These are phyloP conservation scores for Leptosphaerulina australis DNA, from an alignment of 2,329 filamentous ascomycete genomes.

Conservation along the genomic window DNA sequence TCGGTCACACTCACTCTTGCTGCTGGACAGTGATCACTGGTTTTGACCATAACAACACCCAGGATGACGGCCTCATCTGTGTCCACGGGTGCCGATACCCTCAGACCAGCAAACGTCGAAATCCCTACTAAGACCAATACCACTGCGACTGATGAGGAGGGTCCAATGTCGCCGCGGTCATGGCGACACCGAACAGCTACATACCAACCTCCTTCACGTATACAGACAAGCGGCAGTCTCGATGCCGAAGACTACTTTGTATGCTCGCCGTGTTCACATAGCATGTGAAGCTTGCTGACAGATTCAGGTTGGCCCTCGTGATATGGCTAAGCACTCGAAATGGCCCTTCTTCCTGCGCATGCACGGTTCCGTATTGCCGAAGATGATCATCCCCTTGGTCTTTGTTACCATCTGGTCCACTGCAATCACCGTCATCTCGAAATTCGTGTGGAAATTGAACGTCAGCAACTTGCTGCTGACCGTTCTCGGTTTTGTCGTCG, in stretches of 20 bases:
- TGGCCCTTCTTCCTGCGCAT: conserved; percentile 76
- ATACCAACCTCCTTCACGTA: conserved; percentile 37
- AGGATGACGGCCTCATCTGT: conserved; percentile 36
- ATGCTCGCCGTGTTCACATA: conserved; percentile 34
- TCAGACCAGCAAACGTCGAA: conserved; percentile 40
- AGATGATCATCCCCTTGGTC: conserved; percentile 72
- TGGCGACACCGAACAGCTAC: conserved; percentile 38
- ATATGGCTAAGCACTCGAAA: conserved; percentile 76
- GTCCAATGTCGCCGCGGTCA: conserved; percentile 41
- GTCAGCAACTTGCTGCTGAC: conserved; percentile 74
- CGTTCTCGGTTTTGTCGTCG: conserved; percentile 80
- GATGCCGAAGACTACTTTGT: conserved; percentile 67
- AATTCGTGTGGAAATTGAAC: conserved; percentile 56
- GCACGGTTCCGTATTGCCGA: conserved; percentile 75
- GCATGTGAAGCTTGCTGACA: conserved; percentile 15
- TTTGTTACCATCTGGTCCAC: conserved; percentile 70
- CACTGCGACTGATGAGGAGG: conserved; percentile 20
- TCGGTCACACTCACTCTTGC: conserved; percentile 14
- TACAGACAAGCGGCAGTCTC: conserved; percentile 37
- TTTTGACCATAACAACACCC: conserved; percentile 1
- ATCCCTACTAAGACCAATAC: conserved; percentile 28
- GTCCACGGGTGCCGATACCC: conserved; percentile 38
- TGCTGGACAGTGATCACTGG: conserved; percentile 42
- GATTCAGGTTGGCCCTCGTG: conserved; percentile 62
- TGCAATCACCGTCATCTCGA: conserved; percentile 60